phyloP scores from a whole-genome alignment of 2,329 filamentous ascomycete species.

The Neophaeococcomyces aloes region DNA sequence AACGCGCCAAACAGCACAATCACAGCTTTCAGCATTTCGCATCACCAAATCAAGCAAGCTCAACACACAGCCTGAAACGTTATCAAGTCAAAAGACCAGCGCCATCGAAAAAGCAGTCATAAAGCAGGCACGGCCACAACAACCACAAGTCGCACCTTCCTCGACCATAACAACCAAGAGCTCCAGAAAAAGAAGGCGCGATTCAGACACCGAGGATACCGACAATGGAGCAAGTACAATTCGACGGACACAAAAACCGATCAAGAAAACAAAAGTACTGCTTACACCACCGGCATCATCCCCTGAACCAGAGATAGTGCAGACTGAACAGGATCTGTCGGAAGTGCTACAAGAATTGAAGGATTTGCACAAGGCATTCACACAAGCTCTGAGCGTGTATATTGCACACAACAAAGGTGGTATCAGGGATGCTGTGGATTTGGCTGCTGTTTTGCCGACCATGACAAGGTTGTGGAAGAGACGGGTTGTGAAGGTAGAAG shows the following conservation, averaged over 20 bases:
- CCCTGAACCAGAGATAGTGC: not conserved
- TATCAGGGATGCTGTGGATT: constrained; percentile 50
- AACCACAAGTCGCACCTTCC: not conserved
- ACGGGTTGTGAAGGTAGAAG: constrained; percentile 52
- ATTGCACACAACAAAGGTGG: constrained; percentile 53
- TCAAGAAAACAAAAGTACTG: constrained; percentile 8
- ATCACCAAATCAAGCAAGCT: constrained; percentile 13
- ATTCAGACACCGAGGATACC: constrained; percentile 9
- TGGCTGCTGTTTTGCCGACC: constrained; percentile 50
- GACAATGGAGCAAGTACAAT: constrained; percentile 10
- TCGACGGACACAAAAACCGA: not conserved
- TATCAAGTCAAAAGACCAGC: constrained; percentile 7
- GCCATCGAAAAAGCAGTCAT: constrained; percentile 1
- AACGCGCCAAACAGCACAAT: constrained; percentile 13
- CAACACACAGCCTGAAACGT: constrained; percentile 1
- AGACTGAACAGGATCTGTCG: constrained; percentile 9
- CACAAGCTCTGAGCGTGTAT: constrained; percentile 58
- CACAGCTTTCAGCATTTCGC: constrained; percentile 13
- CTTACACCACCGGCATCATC: constrained; percentile 12
- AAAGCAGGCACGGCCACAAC: not conserved
- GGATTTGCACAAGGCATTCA: constrained; percentile 52
- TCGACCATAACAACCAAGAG: not conserved
- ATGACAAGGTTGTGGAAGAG: constrained; percentile 63
- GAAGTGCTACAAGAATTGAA: constrained; percentile 12
- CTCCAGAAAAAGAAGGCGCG: constrained; percentile 14